Evolutionary conservation across 305 asterid genomes (phyloP).

Genomic region (Withania somnifera): DNA sequence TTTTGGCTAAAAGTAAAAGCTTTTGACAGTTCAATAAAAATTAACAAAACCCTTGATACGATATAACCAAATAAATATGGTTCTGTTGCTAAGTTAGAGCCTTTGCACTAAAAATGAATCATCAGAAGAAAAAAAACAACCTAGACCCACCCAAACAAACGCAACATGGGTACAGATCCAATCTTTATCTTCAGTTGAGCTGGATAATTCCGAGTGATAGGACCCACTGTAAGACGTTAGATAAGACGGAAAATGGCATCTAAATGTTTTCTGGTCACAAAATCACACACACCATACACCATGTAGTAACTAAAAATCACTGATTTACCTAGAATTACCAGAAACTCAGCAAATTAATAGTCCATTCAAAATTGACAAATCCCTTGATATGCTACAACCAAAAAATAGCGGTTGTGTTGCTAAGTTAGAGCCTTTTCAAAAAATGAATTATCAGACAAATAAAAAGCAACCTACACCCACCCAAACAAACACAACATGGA

Average conservation of each 20-base stretch:
- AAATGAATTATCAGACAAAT: neutral
- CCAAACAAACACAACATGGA: neutral
- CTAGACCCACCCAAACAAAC: neutral
- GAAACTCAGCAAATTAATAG: neutral
- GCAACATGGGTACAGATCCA: neutral
- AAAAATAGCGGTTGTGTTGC: neutral
- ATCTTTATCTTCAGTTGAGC: neutral
- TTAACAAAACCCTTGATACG: neutral
- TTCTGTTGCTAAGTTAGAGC: neutral
- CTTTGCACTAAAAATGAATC: neutral
- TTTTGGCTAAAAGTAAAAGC: neutral
- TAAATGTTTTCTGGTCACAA: slow-evolving; percentile 9
- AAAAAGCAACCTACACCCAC: neutral
- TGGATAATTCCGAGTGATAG: neutral
- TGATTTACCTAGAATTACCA: slow-evolving; percentile 10
- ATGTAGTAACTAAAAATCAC: slow-evolving; percentile 4
- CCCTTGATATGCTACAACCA: neutral
- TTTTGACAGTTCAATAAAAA: neutral
- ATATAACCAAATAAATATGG: neutral
- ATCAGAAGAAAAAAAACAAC: neutral
- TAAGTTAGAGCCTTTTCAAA: neutral
- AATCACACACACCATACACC: neutral
- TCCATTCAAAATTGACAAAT: neutral
- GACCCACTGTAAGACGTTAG: neutral
- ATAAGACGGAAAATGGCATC: neutral